Conservation (phyloP, 2,329 filamentous ascomycete species). For the Penicillium sp. region DNA sequence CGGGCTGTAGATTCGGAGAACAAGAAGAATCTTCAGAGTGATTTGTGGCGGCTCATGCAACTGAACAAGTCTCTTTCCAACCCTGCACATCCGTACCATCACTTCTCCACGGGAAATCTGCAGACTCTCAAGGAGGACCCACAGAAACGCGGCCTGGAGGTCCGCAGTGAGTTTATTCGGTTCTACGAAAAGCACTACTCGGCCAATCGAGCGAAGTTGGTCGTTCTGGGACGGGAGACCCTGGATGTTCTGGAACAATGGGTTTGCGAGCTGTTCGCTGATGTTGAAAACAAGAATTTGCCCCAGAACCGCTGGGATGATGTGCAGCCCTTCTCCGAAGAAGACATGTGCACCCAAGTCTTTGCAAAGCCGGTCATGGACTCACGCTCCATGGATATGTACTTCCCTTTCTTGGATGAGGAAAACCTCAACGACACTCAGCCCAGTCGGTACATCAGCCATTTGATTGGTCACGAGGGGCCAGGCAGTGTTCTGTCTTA, state of each 20-base stretch:
- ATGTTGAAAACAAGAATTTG: constrained; percentile 77
- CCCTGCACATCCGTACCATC: constrained; percentile 79
- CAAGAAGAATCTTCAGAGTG: constrained; percentile 94
- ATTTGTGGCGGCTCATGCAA: constrained; percentile 83
- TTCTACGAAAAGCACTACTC: constrained; percentile 90
- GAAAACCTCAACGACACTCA: constrained; percentile 74
- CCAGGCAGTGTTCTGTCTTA: constrained; percentile 89
- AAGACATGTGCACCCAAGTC: constrained; percentile 66
- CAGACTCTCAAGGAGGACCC: constrained; percentile 81
- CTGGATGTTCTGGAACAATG: constrained; percentile 79
- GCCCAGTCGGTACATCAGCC: constrained; percentile 80
- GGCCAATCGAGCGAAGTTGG: constrained; percentile 89
- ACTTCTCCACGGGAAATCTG: constrained; percentile 88
- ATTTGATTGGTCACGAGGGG: constrained; percentile 87
- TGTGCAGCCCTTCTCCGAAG: constrained; percentile 57
- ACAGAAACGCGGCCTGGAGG: constrained; percentile 73
- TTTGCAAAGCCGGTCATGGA: constrained; percentile 94
- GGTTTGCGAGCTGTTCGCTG: constrained; percentile 79
- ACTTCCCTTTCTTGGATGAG: constrained; percentile 83
- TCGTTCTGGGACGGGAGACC: constrained; percentile 76
- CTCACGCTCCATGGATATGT: constrained; percentile 71
- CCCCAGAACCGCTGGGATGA: constrained; percentile 65
- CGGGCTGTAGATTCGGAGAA: constrained; percentile 92
- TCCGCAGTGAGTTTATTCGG: constrained; percentile 86
- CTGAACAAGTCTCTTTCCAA: constrained; percentile 86